Evolutionary conservation across 352 stramenopile species (phyloP).

Genomic region (Phytopythium boreale): DNA sequence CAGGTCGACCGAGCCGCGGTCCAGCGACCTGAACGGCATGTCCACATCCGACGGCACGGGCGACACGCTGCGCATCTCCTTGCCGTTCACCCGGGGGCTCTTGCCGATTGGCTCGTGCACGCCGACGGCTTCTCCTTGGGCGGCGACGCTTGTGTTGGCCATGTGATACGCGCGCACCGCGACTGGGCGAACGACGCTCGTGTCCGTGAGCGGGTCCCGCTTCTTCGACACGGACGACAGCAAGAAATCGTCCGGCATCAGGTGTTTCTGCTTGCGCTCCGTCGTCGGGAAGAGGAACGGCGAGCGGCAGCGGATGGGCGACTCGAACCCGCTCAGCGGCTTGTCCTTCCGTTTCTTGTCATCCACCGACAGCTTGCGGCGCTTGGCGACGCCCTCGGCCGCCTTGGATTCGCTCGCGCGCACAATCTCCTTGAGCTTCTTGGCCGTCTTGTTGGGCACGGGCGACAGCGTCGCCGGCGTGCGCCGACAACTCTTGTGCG

Average conservation of each 20-base stretch:
- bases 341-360: constrained; percentile 9
- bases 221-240: constrained; percentile 4
- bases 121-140: constrained; percentile 4
- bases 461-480: constrained; percentile 16
- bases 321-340: constrained; percentile 8
- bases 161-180: constrained; percentile 5
- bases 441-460: constrained; percentile 28
- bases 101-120: constrained; percentile 21
- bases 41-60: constrained; percentile 13
- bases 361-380: constrained; percentile 40
- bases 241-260: constrained; percentile 14
- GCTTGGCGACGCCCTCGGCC: constrained; percentile 26
- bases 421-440: constrained; percentile 37
- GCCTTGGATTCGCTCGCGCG: constrained; percentile 18
- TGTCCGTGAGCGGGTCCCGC: constrained; percentile 19
- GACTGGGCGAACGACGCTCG: constrained; percentile 13
- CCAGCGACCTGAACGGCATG: constrained; percentile 32
- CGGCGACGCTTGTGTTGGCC: neutral
- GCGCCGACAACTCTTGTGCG: constrained; percentile 32
- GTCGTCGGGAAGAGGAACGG: constrained; percentile 28
- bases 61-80: constrained; percentile 18
- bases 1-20: constrained; percentile 41
- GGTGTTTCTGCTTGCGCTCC: constrained; percentile 22
- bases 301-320: constrained; percentile 15
- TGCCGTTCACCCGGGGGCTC: constrained; percentile 20